These are phyloP conservation scores for Boletus fagicola DNA, from an alignment of 768 basidiomycete species.

Conservation along the genomic window DNA sequence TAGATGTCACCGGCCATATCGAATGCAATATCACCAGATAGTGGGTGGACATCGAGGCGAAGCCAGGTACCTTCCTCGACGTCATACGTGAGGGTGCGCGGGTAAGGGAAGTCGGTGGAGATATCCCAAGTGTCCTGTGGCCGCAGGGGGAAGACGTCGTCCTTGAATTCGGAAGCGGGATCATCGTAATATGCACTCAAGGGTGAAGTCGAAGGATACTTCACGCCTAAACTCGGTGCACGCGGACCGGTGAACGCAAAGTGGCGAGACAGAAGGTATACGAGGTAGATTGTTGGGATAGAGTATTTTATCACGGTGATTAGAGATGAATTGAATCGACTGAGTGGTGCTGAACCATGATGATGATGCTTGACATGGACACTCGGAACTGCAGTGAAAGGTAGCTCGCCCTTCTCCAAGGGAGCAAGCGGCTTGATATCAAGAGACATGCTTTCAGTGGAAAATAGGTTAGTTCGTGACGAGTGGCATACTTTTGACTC, in stretches of 20 bases:
- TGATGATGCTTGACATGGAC: not conserved
- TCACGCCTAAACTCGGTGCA: not conserved
- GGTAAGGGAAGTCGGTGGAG: constrained; percentile 70
- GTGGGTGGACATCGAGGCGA: constrained; percentile 69
- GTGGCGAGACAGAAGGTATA: constrained; percentile 17
- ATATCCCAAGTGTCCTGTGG: constrained; percentile 62
- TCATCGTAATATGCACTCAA: constrained; percentile 23
- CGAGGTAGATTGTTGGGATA: constrained; percentile 21
- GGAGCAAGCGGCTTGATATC: constrained; percentile 11
- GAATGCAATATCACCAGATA: constrained; percentile 67
- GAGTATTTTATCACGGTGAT: constrained; percentile 18
- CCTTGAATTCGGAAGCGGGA: constrained; percentile 45
- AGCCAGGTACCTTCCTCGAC: constrained; percentile 77
- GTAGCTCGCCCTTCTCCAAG: constrained; percentile 21
- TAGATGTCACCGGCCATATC: constrained; percentile 76
- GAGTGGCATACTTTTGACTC: not conserved
- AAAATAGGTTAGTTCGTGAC: not conserved
- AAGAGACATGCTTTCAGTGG: constrained; percentile 10
- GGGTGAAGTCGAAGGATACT: constrained; percentile 6
- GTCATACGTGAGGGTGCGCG: constrained; percentile 63
- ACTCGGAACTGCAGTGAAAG: constrained; percentile 9
- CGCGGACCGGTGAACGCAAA: not conserved
- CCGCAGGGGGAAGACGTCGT: constrained; percentile 63
- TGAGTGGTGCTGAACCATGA: not conserved
- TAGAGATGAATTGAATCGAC: constrained; percentile 3